Conservation (phyloP, 2,329 filamentous ascomycete species). For the Orbilia javanica region DNA sequence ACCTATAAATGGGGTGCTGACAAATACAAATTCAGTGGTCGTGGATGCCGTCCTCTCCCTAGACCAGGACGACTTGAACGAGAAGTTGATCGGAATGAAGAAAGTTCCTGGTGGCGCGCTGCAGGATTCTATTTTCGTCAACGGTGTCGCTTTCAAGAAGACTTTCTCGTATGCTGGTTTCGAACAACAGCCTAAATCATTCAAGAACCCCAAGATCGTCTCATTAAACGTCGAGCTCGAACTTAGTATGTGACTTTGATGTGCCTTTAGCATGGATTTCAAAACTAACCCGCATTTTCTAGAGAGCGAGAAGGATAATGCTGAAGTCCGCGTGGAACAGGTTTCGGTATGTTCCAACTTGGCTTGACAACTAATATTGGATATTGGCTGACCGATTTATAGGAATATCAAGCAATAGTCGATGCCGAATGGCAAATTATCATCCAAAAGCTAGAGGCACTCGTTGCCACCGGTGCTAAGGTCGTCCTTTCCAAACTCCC, state of each 20-base stretch:
- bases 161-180: conserved; percentile 99
- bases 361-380: neutral
- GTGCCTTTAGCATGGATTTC: neutral
- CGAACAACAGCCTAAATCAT: conserved; percentile 97
- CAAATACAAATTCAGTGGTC: conserved; percentile 76
- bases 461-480: conserved; percentile 94
- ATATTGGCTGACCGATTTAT: neutral
- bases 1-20: conserved; percentile 1
- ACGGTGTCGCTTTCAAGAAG: conserved; percentile 99
- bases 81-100: conserved; percentile 97
- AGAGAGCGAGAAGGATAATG: conserved; percentile 98
- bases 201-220: conserved; percentile 93
- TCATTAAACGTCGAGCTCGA: conserved; percentile 98
- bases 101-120: conserved; percentile 97
- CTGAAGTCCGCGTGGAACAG: conserved; percentile 96
- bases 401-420: conserved; percentile 97
- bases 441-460: conserved; percentile 97
- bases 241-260: conserved; percentile 70
- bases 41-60: conserved; percentile 95
- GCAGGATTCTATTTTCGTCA: conserved; percentile 95
- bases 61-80: conserved; percentile 96
- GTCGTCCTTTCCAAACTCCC: conserved; percentile 97
- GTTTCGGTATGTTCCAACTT: conserved; percentile 72
- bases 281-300: conserved; percentile 39
- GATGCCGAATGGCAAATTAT: conserved; percentile 99